Evolutionary conservation across 805 yeast species (phyloP), one percentile per base, ranked within the genome.

Genomic region (Isabelozyma pseudorhagii): DNA sequence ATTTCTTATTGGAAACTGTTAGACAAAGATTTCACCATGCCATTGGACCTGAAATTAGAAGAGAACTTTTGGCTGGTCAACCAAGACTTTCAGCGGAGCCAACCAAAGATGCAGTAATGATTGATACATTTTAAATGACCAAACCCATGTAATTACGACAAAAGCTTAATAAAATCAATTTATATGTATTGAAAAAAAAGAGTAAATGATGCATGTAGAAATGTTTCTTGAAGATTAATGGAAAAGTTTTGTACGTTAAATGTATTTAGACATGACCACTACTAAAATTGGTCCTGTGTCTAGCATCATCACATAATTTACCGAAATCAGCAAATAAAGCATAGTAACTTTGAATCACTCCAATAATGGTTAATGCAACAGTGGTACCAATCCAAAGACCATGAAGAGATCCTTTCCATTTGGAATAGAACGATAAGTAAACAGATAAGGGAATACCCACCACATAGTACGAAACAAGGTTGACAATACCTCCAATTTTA

Each of bases 21-120:
- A 85, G 96, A 71, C 92, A 86, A 64, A 87, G 97, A 70, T 85
- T 85, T 46, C 99, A 94, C 64, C 87, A 77, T 52, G 87, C 85
- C 27, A 88, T 94, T 51, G 92, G 97, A 2, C 96, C 96, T 3
- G 99, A 93, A 66, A 90, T 93, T 47, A 82, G 98, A 72, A 83
- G 97, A 61, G 99, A 94, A 66, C 77, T 94, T 54, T 71, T 88
- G 55, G 96, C 97, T 17, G 98, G 98, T 49, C 78, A 76, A 44
- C 81, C 89, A 47, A 82, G 94, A 72, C 75, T 76, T 44, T 61
- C 63, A 38, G 55, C 61, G 27, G 51, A 54, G n/a, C 54, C 59
- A 15, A 44, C 52, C 3, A 65, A 67, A 46, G 75, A 71, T 46
- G 71, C 71, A 5, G 57, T 60, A 14, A 71, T 72, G 77, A 63